Base-by-base conservation (phyloP, 2,329 filamentous ascomycete genomes). In the Fusarium abutilonis region DNA sequence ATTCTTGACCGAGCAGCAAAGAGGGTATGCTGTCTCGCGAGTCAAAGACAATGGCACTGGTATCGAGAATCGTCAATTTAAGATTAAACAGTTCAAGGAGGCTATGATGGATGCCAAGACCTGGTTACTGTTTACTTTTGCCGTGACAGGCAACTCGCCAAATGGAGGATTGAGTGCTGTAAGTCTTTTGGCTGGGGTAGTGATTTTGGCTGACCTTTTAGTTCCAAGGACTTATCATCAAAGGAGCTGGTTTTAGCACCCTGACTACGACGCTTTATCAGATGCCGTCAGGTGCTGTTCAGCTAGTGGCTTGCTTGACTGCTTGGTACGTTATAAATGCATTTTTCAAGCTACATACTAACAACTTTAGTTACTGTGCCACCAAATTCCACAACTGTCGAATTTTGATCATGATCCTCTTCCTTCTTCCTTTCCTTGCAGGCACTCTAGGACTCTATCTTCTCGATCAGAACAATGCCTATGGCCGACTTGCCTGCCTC, bases 71-170 rank as follows among this genome's bases (percentile, higher is more conserved):
- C 83, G 83, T 63, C 70, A 79, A 63, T 67, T 84, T 21, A 82
- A 82, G 56, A 73, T 73, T 62, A 70, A 73, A 10, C 82, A 83
- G 58, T 78, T 84, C 23, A 72, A 73, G 11, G 82, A 84, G 63
- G 80, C 80, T 0, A 65, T 80, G 1, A 43, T 70, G 4, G 85
- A 88, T 62, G 78, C 83, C 0, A 86, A 88, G 72, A 85, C 83
- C 0, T 88, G 84, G 83, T 76, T 87, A 14, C 67, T 87, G 6
- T 85, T 86, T 54, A 60, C 85, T 1, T 77, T 86, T 19, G 77
- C 79, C 9, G 56, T 86, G 2, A 71, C 80, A 2, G 81, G 77
- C 9, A 80, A 83, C 67, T 85, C 86, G 2, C 83, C 84, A 4
- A 87, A 86, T 50, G 84, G 84, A 15, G 84, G 84, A 0, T 21